A percentile compares a stretch with the other conserved stretches of the same genome.
phyloP scores from a whole-genome alignment of 176 grass and related monocot genomes.

The Tillandsia leiboldiana region DNA sequence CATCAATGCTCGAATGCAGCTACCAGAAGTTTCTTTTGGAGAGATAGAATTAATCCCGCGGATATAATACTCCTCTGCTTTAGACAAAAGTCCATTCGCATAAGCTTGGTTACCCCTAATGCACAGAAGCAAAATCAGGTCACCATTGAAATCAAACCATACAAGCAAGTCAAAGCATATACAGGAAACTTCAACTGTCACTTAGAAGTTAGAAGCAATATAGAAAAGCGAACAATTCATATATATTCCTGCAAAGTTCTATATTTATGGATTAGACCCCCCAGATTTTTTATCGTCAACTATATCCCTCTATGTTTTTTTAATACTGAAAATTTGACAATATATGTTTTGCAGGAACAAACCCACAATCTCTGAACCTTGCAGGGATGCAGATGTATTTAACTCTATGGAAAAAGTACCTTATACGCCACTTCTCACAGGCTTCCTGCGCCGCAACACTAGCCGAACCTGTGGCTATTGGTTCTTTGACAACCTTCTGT shows the following conservation, averaged over 20 bases:
- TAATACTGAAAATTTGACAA: no score
- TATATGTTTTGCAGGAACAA: no score
- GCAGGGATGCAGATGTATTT: no score
- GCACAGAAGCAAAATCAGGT: constrained; percentile 24
- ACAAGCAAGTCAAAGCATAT: constrained; percentile 13
- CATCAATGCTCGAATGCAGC: constrained; percentile 48
- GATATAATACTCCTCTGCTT: constrained; percentile 79
- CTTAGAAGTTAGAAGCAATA: constrained; percentile 7
- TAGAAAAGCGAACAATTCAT: no score
- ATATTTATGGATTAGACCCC: no score
- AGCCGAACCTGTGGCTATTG: constrained; percentile 20
- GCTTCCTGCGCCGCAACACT: constrained; percentile 31
- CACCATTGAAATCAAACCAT: constrained; percentile 3
- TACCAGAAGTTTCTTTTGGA: constrained; percentile 29
- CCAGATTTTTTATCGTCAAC: no score
- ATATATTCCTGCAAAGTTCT: no score
- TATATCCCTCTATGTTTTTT: no score
- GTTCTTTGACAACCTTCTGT: constrained; percentile 20
- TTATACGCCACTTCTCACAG: constrained; percentile 87
- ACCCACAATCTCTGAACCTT: no score
- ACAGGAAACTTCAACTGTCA: constrained; percentile 6
- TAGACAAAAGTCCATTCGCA: constrained; percentile 50
- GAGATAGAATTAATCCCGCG: constrained; percentile 66
- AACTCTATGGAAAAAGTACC: constrained; percentile 26
- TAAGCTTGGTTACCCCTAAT: constrained; percentile 78